These are phyloP conservation scores for Yamadazyma epiphylla DNA, from an alignment of 1,139 yeast species.

Conservation along the genomic window DNA sequence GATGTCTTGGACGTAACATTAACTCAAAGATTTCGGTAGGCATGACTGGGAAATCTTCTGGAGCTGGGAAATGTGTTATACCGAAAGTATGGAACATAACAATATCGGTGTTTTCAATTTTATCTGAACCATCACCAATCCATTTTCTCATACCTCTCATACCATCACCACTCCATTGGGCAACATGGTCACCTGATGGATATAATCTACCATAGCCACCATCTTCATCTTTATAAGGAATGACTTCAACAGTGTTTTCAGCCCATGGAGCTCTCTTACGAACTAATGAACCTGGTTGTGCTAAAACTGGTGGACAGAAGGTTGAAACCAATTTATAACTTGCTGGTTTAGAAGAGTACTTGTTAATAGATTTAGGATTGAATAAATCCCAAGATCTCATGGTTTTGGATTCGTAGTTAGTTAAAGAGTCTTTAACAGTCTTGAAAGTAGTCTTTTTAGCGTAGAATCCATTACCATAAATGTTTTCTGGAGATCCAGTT, in stretches of 20 bases:
- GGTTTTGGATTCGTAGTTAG: slow-evolving; percentile 57
- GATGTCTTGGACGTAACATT: slow-evolving; percentile 73
- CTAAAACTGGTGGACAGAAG: slow-evolving; percentile 69
- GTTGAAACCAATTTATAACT: slow-evolving; percentile 77
- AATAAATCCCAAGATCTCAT: slow-evolving; percentile 77
- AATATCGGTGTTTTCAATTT: slow-evolving; percentile 65
- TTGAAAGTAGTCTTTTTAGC: slow-evolving; percentile 61
- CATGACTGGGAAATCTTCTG: slow-evolving; percentile 89
- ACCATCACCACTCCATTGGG: slow-evolving; percentile 79
- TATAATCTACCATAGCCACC: slow-evolving; percentile 55
- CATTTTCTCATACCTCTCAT: slow-evolving; percentile 66
- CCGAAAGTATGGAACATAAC: slow-evolving; percentile 79
- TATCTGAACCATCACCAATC: slow-evolving; percentile 65
- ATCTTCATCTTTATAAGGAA: slow-evolving; percentile 60
- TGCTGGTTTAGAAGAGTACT: slow-evolving; percentile 70
- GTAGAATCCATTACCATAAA: slow-evolving; percentile 71
- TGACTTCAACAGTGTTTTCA: slow-evolving; percentile 58
- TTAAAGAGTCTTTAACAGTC: slow-evolving; percentile 64
- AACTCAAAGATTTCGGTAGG: slow-evolving; percentile 79
- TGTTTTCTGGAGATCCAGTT: slow-evolving; percentile 62
- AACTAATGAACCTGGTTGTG: slow-evolving; percentile 71
- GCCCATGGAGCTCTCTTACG: slow-evolving; percentile 85
- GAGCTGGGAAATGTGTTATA: slow-evolving; percentile 81
- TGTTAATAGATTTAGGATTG: slow-evolving; percentile 64
- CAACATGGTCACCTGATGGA: slow-evolving; percentile 79